A percentile compares a stretch with the other conserved stretches of the same genome.
These are phyloP conservation scores for Solanum tarapatanum DNA, from an alignment of 257 asterid species.

Conservation along the genomic window DNA sequence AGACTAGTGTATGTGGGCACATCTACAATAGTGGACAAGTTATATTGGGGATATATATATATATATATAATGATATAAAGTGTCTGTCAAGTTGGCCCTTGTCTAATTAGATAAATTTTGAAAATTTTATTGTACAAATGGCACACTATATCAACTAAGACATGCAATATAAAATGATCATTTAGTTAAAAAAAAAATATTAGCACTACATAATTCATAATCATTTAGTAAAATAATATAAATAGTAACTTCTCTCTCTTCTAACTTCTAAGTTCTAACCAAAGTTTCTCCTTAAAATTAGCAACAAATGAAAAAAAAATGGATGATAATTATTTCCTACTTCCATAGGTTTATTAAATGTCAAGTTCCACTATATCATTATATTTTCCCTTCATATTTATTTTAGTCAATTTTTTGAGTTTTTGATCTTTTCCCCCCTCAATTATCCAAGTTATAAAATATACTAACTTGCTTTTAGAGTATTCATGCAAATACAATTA, in stretches of 20 bases:
- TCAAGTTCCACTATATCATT: background rate
- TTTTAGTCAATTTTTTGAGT: background rate
- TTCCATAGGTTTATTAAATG: background rate
- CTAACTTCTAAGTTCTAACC: too few species aligned
- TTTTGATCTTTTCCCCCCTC: too few species aligned
- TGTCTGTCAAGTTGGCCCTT: too few species aligned
- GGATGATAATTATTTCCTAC: background rate
- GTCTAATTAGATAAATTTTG: too few species aligned
- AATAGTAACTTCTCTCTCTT: background rate
- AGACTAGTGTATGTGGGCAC: background rate
- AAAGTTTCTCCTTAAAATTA: background rate
- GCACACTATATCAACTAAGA: background rate
- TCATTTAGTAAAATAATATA: too few species aligned
- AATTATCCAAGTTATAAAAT: background rate
- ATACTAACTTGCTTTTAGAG: background rate
- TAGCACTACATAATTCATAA: too few species aligned
- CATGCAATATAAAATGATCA: background rate
- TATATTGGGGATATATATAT: background rate
- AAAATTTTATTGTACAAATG: too few species aligned
- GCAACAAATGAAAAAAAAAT: background rate
- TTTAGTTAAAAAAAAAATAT: too few species aligned
- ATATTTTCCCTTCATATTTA: background rate
- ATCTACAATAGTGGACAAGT: background rate
- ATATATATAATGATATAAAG: too few species aligned
- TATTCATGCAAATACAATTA: too few species aligned